phyloP scores from a whole-genome alignment of 2,329 filamentous ascomycete genomes.

The Stagonosporopsis tanaceti region DNA sequence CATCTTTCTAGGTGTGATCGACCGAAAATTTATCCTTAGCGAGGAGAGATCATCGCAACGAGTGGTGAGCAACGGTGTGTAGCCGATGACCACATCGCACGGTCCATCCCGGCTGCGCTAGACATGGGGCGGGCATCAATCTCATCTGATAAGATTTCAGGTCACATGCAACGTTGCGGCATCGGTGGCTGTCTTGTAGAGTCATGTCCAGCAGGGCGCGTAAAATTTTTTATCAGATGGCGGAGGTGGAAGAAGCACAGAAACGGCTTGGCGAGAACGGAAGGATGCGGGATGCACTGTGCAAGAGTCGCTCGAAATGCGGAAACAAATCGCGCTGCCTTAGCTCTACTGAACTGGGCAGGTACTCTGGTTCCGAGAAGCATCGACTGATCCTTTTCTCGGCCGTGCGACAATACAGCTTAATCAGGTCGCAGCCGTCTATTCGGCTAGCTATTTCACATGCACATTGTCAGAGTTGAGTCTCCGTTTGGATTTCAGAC shows the following conservation, averaged over 20 bases:
- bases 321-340: not conserved
- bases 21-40: conserved; percentile 19
- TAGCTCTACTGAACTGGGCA: not conserved
- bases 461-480: not conserved
- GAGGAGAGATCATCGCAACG: conserved; percentile 26
- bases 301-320: not conserved
- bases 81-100: conserved; percentile 26
- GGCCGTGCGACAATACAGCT: not conserved
- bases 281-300: conserved; percentile 20
- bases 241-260: conserved; percentile 4
- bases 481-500: not conserved
- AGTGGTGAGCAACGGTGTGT: conserved; percentile 12
- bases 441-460: not conserved
- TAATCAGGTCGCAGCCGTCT: not conserved
- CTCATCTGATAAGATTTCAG: conserved; percentile 41
- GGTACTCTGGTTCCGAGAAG: not conserved
- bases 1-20: conserved; percentile 19
- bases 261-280: conserved; percentile 16
- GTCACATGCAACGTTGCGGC: conserved; percentile 15
- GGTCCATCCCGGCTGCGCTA: conserved; percentile 14
- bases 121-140: conserved; percentile 23
- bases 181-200: conserved; percentile 22
- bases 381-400: not conserved
- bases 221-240: conserved; percentile 37
- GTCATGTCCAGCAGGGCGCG: conserved; percentile 5